Conservation (phyloP, 331 rosid species). For the Malus hybrid region DNA sequence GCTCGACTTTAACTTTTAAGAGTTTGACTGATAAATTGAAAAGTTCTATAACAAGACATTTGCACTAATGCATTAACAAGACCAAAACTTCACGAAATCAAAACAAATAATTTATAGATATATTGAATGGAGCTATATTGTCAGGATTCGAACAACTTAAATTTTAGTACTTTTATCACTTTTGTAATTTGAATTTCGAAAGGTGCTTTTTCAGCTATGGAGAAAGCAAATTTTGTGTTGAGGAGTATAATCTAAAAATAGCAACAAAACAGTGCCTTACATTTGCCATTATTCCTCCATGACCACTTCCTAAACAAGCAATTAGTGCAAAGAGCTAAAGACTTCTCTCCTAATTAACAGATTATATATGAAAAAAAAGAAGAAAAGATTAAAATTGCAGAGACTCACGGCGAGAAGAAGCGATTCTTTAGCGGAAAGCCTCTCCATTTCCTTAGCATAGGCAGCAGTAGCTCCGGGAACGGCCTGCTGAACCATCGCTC, state of each 20-base stretch:
- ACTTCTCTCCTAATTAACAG: background rate
- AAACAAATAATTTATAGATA: too few relatives aligned
- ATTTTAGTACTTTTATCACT: background rate
- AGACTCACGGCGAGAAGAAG: constrained; percentile 88
- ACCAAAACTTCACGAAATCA: too few relatives aligned
- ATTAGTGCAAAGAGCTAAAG: background rate
- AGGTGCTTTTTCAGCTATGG: background rate
- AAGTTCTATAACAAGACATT: too few relatives aligned
- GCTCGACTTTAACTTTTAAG: too few relatives aligned
- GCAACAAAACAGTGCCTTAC: background rate
- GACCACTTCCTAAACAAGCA: background rate
- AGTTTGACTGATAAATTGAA: too few relatives aligned
- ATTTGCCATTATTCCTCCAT: background rate
- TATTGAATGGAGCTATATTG: too few relatives aligned
- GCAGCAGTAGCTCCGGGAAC: constrained; percentile 83
- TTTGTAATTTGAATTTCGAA: background rate
- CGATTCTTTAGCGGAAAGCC: constrained; percentile 95
- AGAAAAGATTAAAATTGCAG: background rate
- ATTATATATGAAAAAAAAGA: background rate
- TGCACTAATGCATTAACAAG: too few relatives aligned
- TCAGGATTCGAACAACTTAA: background rate
- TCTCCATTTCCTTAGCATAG: constrained; percentile 97
- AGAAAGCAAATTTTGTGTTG: background rate
- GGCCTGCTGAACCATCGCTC: constrained; percentile 79
- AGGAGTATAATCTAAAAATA: background rate